Percentiles rank a stretch among this genome's conserved stretches.
These are phyloP conservation scores for Chamaecyparis obtusa DNA, from an alignment of 75 land plant species.

Conservation along the genomic window DNA sequence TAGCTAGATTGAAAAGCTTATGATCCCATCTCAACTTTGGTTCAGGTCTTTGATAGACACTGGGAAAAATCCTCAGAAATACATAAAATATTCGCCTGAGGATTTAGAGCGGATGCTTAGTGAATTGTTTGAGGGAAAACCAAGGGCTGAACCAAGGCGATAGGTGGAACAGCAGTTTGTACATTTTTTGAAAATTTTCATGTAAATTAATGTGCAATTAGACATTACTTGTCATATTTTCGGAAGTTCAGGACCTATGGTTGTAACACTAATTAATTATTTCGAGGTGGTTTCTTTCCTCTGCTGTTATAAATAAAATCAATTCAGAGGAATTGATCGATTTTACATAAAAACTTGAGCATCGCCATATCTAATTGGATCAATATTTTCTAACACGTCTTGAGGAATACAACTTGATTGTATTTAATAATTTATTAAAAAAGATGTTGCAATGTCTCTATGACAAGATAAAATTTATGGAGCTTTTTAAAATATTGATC, in stretches of 20 bases:
- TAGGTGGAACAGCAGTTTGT: conserved; percentile 20
- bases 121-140: conserved; percentile 86
- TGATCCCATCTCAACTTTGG: neutral
- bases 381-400: neutral
- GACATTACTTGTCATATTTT: neutral
- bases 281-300: neutral
- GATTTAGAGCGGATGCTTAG: conserved; percentile 82
- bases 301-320: neutral
- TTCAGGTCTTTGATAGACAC: conserved; percentile 71
- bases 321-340: neutral
- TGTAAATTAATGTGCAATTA: conserved; percentile 8
- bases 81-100: conserved; percentile 73
- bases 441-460: neutral
- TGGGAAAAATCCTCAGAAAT: conserved; percentile 77
- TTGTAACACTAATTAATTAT: neutral
- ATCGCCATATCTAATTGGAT: neutral
- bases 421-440: neutral
- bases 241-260: neutral
- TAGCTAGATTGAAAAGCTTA: neutral
- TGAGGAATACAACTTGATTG: neutral
- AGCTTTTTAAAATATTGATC: neutral
- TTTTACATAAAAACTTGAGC: neutral
- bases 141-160: conserved; percentile 46
- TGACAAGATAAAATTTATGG: neutral
- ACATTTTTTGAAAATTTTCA: neutral